A percentile compares a stretch with the other conserved stretches of the same genome.
Conservation (phyloP, 192 early-diverging fungal genomes). For the Martensiomyces pterosporus region DNA sequence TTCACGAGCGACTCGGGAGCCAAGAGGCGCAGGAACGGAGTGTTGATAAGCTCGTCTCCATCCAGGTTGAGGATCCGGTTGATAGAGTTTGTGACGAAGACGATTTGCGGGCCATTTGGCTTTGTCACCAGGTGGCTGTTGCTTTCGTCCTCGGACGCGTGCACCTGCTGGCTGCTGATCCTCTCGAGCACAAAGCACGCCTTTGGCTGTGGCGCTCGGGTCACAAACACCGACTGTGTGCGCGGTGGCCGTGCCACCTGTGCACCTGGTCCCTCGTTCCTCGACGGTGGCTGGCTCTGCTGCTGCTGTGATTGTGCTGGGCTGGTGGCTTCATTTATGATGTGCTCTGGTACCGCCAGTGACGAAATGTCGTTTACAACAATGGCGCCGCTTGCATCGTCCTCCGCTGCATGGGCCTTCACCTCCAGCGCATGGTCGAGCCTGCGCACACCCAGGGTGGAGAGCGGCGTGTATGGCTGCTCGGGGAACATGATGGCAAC, state of each 20-base stretch:
- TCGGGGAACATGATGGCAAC: constrained; percentile 4
- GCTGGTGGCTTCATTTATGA: no score
- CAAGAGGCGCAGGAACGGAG: constrained; percentile 3
- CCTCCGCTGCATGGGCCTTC: background rate
- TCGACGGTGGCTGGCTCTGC: no score
- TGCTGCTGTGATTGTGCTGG: no score
- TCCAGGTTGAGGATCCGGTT: background rate
- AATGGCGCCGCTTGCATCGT: no score
- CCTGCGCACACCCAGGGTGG: background rate
- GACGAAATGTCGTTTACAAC: no score
- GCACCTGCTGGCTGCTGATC: background rate
- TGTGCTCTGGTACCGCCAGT: no score
- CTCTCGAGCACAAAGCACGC: constrained; percentile 3
- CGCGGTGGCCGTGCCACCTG: no score
- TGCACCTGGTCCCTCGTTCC: no score
- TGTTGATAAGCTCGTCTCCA: constrained; percentile 6
- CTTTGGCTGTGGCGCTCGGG: background rate
- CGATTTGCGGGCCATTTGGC: background rate
- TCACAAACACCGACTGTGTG: no score
- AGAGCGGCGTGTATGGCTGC: background rate
- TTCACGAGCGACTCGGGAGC: constrained; percentile 3
- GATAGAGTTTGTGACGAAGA: constrained; percentile 10
- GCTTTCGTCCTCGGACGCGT: no score
- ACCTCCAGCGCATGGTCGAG: background rate
- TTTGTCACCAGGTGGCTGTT: background rate